Conservation (phyloP, 345 rosid species). For the Boechera retrofracta region DNA sequence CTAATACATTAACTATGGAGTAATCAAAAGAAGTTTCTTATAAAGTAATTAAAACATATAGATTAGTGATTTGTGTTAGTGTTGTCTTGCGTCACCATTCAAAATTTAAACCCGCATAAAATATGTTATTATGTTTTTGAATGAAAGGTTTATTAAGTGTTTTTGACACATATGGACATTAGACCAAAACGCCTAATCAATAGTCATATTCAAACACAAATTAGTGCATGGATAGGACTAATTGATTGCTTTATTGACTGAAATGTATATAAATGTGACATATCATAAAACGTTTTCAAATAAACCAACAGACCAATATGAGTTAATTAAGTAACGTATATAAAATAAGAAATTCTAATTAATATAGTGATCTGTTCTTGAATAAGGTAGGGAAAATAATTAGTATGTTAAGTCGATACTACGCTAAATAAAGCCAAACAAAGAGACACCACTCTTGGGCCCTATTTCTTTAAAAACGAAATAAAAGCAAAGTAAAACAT, state of each 20-base stretch:
- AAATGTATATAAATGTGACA: background rate
- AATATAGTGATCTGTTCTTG: background rate
- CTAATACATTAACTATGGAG: background rate
- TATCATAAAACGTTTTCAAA: background rate
- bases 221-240: background rate
- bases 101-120: background rate
- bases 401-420: constrained; percentile 15
- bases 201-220: background rate
- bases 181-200: background rate
- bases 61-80: background rate
- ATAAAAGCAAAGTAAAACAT: constrained; percentile 4
- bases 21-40: background rate
- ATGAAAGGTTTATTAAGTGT: background rate
- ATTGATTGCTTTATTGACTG: background rate
- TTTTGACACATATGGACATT: background rate
- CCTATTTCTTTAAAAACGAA: constrained; percentile 3
- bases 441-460: background rate
- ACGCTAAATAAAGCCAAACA: constrained; percentile 5
- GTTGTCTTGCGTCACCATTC: background rate
- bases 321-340: background rate
- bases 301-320: background rate
- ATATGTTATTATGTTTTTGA: background rate
- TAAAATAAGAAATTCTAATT: background rate
- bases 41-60: background rate
- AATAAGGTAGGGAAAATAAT: constrained; percentile 18